Conservation (phyloP, 495 filamentous ascomycete genomes). For the Aspergillus kassunensis region DNA sequence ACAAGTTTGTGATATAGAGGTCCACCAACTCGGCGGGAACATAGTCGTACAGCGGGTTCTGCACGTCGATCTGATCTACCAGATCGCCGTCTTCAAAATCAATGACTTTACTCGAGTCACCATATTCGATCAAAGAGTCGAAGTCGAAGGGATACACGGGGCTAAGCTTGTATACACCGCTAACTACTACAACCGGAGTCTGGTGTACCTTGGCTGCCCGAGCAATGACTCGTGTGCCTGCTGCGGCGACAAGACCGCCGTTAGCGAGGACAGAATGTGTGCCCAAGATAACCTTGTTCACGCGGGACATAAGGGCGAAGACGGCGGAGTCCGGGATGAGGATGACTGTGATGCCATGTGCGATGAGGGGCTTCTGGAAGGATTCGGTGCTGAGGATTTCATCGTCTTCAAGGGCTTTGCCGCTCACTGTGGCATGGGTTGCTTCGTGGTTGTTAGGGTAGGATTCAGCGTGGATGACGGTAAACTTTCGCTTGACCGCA, state of each 20-base stretch:
- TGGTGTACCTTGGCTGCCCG: conserved; percentile 74
- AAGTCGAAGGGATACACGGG: conserved; percentile 80
- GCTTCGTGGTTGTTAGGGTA: conserved; percentile 64
- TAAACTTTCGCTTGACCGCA: conserved; percentile 80
- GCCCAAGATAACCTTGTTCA: conserved; percentile 89
- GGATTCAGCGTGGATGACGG: conserved; percentile 72
- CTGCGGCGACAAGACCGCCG: conserved; percentile 75
- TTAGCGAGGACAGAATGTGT: conserved; percentile 83
- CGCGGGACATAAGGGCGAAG: conserved; percentile 86
- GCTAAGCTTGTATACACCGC: conserved; percentile 85
- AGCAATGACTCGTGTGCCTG: conserved; percentile 73
- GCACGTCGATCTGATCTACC: conserved; percentile 70
- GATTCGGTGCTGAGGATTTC: conserved; percentile 48
- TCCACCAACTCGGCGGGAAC: conserved; percentile 77
- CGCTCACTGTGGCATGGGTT: conserved; percentile 56
- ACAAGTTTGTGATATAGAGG: conserved; percentile 91
- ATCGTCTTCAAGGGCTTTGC: conserved; percentile 39
- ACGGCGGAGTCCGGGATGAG: conserved; percentile 78
- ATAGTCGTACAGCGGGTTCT: conserved; percentile 79
- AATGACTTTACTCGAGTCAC: conserved; percentile 69
- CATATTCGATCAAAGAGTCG: conserved; percentile 74
- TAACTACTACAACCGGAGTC: conserved; percentile 78
- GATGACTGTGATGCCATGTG: conserved; percentile 73
- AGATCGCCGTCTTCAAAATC: conserved; percentile 69
- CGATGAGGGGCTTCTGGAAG: conserved; percentile 71